phyloP scores from a whole-genome alignment of 805 yeast genomes.

The Saturnispora hagleri region DNA sequence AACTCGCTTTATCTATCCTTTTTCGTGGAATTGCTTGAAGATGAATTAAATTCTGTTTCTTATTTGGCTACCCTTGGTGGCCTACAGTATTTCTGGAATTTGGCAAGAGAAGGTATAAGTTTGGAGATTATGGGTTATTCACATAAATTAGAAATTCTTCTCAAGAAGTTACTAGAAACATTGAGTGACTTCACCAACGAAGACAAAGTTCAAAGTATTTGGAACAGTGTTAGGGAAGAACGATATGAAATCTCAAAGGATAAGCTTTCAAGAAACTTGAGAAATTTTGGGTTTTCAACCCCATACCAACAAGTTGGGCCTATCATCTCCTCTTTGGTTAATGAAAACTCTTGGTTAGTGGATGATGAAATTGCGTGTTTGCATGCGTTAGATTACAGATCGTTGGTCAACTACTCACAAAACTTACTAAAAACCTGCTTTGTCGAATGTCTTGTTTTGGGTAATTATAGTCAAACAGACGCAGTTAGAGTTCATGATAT shows the following conservation, averaged over 20 bases:
- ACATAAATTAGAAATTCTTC: conserved; percentile 61
- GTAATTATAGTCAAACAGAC: conserved; percentile 52
- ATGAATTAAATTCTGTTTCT: conserved; percentile 62
- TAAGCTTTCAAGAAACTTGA: conserved; percentile 49
- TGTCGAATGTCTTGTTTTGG: conserved; percentile 66
- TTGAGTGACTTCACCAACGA: conserved; percentile 35
- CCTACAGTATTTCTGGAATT: conserved; percentile 45
- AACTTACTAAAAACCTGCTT: conserved; percentile 50
- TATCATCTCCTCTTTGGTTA: conserved; percentile 52
- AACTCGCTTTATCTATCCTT: conserved; percentile 51
- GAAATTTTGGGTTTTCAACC: conserved; percentile 59
- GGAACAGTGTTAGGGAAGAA: conserved; percentile 33
- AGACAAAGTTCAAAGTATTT: conserved; percentile 15
- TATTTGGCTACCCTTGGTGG: conserved; percentile 85
- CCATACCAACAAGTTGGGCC: conserved; percentile 75
- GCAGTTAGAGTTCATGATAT: conserved; percentile 42
- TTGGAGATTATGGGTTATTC: conserved; percentile 71
- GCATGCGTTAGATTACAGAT: conserved; percentile 40
- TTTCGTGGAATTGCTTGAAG: conserved; percentile 63
- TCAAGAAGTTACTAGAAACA: conserved; percentile 50
- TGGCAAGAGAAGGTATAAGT: conserved; percentile 62
- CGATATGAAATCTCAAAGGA: conserved; percentile 64
- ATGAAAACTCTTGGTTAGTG: conserved; percentile 60
- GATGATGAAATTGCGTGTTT: conserved; percentile 48
- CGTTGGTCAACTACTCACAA: conserved; percentile 33